These are phyloP conservation scores for Globisporangium megalacanthum DNA, from an alignment of 352 stramenopile genomes.

Conservation along the genomic window DNA sequence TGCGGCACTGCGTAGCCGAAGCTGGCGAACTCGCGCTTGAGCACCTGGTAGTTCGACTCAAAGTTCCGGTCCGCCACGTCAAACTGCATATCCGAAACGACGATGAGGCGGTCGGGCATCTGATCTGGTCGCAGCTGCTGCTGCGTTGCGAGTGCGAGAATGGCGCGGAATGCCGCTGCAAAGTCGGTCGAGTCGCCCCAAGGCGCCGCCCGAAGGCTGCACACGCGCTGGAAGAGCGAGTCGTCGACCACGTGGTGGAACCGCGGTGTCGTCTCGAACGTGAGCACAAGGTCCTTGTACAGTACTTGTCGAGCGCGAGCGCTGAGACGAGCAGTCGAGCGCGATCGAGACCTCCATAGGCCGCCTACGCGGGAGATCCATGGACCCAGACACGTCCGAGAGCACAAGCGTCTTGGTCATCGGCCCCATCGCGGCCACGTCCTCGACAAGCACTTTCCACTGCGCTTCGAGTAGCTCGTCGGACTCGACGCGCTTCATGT, in stretches of 20 bases:
- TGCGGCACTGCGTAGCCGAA: slow-evolving; percentile 41
- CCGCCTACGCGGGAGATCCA: slow-evolving; percentile 11
- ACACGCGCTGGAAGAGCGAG: slow-evolving; percentile 26
- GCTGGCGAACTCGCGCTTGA: slow-evolving; percentile 28
- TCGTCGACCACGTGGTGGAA: slow-evolving; percentile 37
- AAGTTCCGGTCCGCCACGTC: slow-evolving; percentile 31
- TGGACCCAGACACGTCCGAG: slow-evolving; percentile 43
- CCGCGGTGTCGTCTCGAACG: slow-evolving; percentile 30
- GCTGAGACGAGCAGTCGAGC: slow-evolving; percentile 35
- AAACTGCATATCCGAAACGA: slow-evolving; percentile 76
- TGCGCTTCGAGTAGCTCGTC: slow-evolving; percentile 47
- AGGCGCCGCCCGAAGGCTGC: slow-evolving; percentile 29
- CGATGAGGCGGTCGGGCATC: slow-evolving; percentile 58
- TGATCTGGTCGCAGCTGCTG: slow-evolving; percentile 28
- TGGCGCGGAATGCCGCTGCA: slow-evolving; percentile 42
- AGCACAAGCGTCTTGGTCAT: slow-evolving; percentile 39
- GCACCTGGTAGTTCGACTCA: slow-evolving; percentile 35
- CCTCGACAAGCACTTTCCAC: slow-evolving; percentile 37
- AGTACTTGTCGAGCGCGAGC: slow-evolving; percentile 37
- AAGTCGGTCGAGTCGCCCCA: slow-evolving; percentile 64
- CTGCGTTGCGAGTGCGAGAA: slow-evolving; percentile 37
- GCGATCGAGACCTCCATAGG: slow-evolving; percentile 43
- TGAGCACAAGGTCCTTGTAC: slow-evolving; percentile 53
- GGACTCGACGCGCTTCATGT: slow-evolving; percentile 14
- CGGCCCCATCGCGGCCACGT: slow-evolving; percentile 9